Evolutionary conservation across 805 yeast genomes (phyloP).

Genomic region (Scheffersomyces coipomensis): DNA sequence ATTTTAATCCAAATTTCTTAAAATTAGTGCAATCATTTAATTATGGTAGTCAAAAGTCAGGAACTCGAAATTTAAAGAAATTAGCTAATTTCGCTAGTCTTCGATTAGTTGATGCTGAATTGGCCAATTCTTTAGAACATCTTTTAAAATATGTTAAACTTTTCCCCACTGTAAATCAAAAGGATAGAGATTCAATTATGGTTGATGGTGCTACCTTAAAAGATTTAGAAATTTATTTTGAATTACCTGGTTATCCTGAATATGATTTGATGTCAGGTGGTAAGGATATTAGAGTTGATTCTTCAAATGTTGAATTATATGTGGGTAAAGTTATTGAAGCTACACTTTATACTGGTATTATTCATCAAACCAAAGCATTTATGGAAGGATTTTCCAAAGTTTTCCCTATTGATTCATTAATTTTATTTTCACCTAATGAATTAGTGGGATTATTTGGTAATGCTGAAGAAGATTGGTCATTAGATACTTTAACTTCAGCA

Average conservation of each 20-base stretch:
- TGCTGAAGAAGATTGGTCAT: conserved; percentile 84
- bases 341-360: conserved; percentile 62
- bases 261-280: conserved; percentile 63
- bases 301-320: conserved; percentile 57
- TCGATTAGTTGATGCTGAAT: conserved; percentile 51
- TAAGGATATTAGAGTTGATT: conserved; percentile 42
- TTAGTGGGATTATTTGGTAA: conserved; percentile 71
- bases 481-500: conserved; percentile 53
- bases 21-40: conserved; percentile 46
- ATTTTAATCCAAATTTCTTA: conserved; percentile 72
- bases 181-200: conserved; percentile 13
- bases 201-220: conserved; percentile 44
- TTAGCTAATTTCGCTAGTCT: conserved; percentile 38
- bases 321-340: conserved; percentile 55
- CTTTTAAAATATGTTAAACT: conserved; percentile 43
- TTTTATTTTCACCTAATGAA: conserved; percentile 74
- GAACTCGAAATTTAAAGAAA: conserved; percentile 14
- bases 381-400: conserved; percentile 79
- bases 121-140: conserved; percentile 58
- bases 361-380: conserved; percentile 64
- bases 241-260: conserved; percentile 73
- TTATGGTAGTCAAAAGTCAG: conserved; percentile 6
- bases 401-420: conserved; percentile 72
- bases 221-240: conserved; percentile 61
- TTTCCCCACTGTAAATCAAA: conserved; percentile 12